phyloP scores from a whole-genome alignment of 768 basidiomycete species.

The Rhizopogon rudus region DNA sequence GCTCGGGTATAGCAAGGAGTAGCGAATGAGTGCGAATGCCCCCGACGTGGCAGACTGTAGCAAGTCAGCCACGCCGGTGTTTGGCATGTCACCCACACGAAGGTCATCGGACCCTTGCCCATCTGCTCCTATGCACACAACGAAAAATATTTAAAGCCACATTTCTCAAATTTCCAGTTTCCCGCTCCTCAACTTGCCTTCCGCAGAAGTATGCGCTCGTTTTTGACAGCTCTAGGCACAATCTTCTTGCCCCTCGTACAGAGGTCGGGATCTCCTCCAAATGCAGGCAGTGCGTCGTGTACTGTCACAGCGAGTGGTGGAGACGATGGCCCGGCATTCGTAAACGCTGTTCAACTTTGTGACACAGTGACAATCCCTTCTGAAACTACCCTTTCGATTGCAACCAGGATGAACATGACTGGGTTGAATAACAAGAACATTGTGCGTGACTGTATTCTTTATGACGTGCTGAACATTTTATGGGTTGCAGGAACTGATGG shows the following conservation, averaged over 20 bases:
- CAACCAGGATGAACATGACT: conserved; percentile 50
- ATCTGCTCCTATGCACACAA: neutral
- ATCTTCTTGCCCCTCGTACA: neutral
- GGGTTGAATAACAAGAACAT: conserved; percentile 44
- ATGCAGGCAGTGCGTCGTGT: conserved; percentile 23
- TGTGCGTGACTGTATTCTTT: conserved; percentile 23
- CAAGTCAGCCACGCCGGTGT: too few species aligned
- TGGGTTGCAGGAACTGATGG: conserved; percentile 38
- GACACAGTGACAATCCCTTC: conserved; percentile 39
- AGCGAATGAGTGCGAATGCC: neutral
- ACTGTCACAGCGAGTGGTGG: conserved; percentile 39
- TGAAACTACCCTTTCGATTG: conserved; percentile 45
- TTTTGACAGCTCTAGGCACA: neutral
- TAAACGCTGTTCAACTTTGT: conserved; percentile 38
- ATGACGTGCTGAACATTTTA: neutral
- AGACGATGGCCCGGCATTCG: conserved; percentile 48
- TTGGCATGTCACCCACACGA: too few species aligned
- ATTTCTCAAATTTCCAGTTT: neutral
- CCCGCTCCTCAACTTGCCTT: neutral
- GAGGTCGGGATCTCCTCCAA: neutral
- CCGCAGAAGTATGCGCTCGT: neutral
- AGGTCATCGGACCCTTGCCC: neutral
- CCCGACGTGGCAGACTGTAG: too few species aligned
- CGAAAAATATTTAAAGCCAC: neutral
- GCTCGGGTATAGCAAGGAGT: neutral